These are phyloP conservation scores for Kernera saxatilis DNA, from an alignment of 345 rosid genomes.

Conservation along the genomic window DNA sequence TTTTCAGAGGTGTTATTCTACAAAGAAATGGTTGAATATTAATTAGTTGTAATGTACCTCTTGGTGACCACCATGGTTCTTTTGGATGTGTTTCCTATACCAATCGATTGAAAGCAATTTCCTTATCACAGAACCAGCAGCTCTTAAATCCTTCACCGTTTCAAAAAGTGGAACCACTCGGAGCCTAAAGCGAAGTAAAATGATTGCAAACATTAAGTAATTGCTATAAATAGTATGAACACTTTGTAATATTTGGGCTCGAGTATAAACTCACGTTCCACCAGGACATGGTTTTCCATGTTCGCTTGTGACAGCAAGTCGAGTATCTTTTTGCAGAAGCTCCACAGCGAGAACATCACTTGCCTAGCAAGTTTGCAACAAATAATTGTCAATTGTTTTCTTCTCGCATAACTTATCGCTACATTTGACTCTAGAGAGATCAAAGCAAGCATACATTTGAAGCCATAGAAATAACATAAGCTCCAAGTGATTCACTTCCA, in stretches of 20 bases:
- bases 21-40: not conserved
- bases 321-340: slow-evolving; percentile 91
- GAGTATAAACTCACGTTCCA: slow-evolving; percentile 60
- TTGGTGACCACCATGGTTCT: slow-evolving; percentile 86
- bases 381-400: slow-evolving; percentile 16
- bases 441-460: slow-evolving; percentile 58
- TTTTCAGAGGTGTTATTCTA: not conserved
- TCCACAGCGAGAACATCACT: slow-evolving; percentile 97
- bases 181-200: slow-evolving; percentile 36
- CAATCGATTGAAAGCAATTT: slow-evolving; percentile 86
- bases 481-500: slow-evolving; percentile 93
- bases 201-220: not conserved
- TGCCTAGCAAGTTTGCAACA: slow-evolving; percentile 48
- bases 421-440: slow-evolving; percentile 8
- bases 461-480: slow-evolving; percentile 98
- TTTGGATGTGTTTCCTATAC: slow-evolving; percentile 74
- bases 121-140: slow-evolving; percentile 82
- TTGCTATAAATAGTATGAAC: not conserved
- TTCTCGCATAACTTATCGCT: not conserved
- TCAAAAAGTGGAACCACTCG: slow-evolving; percentile 96
- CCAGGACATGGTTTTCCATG: slow-evolving; percentile 83
- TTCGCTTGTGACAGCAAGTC: slow-evolving; percentile 81
- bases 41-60: slow-evolving; percentile 40
- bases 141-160: slow-evolving; percentile 85
- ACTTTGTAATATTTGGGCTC: not conserved